phyloP scores from a whole-genome alignment of 129 eudicot genomes.

The Scalesia atractyloides region DNA sequence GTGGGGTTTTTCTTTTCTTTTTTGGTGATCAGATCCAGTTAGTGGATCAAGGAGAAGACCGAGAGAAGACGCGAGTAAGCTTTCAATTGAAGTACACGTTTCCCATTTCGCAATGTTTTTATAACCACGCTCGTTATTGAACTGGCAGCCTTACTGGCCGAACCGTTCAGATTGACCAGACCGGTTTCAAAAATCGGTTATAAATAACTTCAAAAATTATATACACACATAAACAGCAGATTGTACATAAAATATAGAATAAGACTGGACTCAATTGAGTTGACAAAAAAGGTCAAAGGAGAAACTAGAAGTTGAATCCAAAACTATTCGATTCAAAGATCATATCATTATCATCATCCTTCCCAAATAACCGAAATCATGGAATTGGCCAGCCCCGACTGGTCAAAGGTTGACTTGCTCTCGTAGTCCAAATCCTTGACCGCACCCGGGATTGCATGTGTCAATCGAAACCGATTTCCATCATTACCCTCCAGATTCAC shows the following conservation, averaged over 20 bases:
- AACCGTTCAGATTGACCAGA: no score
- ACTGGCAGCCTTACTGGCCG: no score
- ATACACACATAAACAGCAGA: constrained; percentile 29
- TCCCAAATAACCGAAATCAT: constrained; percentile 82
- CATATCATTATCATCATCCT: constrained; percentile 33
- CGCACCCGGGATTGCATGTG: constrained; percentile 76
- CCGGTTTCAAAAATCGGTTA: neutral
- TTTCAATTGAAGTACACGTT: no score
- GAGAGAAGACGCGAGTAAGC: no score
- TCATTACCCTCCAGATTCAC: constrained; percentile 57
- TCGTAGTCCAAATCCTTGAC: constrained; percentile 55
- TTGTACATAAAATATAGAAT: constrained; percentile 17
- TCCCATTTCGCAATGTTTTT: no score
- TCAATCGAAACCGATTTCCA: constrained; percentile 49
- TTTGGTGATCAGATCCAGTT: no score
- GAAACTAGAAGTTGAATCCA: constrained; percentile 29
- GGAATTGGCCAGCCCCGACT: constrained; percentile 74
- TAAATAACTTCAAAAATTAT: neutral
- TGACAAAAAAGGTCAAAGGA: constrained; percentile 23
- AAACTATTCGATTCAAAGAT: constrained; percentile 32
- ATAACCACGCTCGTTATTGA: no score
- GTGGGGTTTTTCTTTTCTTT: no score
- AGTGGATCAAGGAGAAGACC: no score
- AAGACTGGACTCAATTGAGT: constrained; percentile 30
- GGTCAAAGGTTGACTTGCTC: constrained; percentile 47